Percentiles rank a stretch among this genome's conserved stretches.
phyloP scores from a whole-genome alignment of 306 rosid species.

The Glycyrrhiza uralensis region DNA sequence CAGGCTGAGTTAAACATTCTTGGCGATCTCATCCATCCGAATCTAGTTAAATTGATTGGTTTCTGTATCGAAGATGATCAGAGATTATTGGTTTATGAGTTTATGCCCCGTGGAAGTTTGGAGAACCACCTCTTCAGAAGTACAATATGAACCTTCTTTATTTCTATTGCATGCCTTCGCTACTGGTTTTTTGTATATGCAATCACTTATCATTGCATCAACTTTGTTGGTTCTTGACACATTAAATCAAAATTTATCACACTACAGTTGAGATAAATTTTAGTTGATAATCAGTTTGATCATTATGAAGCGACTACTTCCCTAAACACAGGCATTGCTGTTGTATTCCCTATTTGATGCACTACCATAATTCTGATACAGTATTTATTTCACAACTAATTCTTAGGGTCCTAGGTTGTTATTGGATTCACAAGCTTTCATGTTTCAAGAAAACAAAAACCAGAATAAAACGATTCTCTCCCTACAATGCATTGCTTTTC shows the following conservation, averaged over 20 bases:
- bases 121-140: constrained; percentile 99
- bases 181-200: constrained; percentile 12
- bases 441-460: not conserved
- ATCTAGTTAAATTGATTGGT: constrained; percentile 87
- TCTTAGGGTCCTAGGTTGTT: not conserved
- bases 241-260: not conserved
- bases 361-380: not conserved
- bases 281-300: not conserved
- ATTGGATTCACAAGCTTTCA: not conserved
- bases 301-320: not conserved
- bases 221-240: not conserved
- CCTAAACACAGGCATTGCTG: not conserved
- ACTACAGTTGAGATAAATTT: not conserved
- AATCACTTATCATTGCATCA: not conserved
- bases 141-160: constrained; percentile 36
- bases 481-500: not conserved
- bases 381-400: not conserved
- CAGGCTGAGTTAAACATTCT: constrained; percentile 95
- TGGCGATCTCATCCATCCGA: constrained; percentile 80
- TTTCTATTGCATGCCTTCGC: constrained; percentile 23
- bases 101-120: constrained; percentile 96
- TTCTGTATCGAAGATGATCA: constrained; percentile 95
- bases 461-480: not conserved
- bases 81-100: constrained; percentile 84
- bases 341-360: not conserved